Conservation (phyloP, 192 early-diverging fungal species). For the Globomyces pollinis-pini region DNA sequence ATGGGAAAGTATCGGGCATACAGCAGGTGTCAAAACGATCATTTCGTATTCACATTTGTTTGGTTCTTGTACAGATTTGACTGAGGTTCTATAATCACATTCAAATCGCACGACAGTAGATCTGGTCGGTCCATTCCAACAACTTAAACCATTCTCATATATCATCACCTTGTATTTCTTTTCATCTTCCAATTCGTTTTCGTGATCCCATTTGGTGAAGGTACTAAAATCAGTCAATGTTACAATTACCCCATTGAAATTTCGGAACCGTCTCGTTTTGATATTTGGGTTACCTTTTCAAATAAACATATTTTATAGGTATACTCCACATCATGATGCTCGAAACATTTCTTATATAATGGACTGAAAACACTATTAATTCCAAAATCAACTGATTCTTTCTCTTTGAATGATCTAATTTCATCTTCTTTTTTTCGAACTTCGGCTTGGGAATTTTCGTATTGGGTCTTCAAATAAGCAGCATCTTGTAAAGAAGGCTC, state of each 20-base stretch:
- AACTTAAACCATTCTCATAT: conserved; percentile 67
- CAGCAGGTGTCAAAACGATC: conserved; percentile 69
- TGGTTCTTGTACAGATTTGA: conserved; percentile 74
- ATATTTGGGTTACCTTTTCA: conserved; percentile 61
- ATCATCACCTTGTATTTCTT: conserved; percentile 44
- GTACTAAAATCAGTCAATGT: conserved; percentile 17
- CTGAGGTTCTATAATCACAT: conserved; percentile 64
- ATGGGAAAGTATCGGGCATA: conserved; percentile 34
- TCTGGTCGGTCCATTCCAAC: conserved; percentile 94
- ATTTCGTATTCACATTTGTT: conserved; percentile 90
- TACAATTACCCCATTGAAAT: conserved; percentile 31
- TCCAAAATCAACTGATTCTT: conserved; percentile 67
- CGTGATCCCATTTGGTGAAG: conserved; percentile 35
- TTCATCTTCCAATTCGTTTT: conserved; percentile 33
- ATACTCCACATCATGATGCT: conserved; percentile 62
- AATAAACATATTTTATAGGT: conserved; percentile 76
- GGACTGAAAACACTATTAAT: conserved; percentile 58
- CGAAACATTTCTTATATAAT: conserved; percentile 62
- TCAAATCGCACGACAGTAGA: conserved; percentile 62
- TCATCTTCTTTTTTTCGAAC: neutral
- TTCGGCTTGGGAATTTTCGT: neutral
- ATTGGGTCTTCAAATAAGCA: neutral
- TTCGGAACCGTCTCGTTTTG: conserved; percentile 50
- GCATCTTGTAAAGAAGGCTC: neutral
- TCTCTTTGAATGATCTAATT: conserved; percentile 31